These are phyloP conservation scores for Platanthera guangdongensis DNA, from an alignment of 106 monocot species.

Conservation along the genomic window DNA sequence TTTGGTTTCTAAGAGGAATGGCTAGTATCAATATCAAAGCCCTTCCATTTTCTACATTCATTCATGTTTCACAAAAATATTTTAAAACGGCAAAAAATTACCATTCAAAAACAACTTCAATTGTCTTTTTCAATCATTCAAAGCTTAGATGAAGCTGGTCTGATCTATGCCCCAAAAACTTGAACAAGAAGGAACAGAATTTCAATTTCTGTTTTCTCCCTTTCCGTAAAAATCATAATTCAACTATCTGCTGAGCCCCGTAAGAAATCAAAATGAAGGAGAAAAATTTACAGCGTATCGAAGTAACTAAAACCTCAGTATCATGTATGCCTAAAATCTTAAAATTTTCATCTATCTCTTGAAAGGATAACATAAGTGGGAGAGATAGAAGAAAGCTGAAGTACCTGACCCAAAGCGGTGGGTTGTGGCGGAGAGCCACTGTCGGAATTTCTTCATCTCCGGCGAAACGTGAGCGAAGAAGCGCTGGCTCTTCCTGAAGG, in stretches of 20 bases:
- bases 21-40: neutral
- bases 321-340: neutral
- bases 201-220: neutral
- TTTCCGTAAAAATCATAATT: neutral
- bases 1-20: neutral
- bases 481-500: neutral
- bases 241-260: neutral
- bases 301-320: no score
- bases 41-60: neutral
- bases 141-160: neutral
- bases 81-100: neutral
- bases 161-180: neutral
- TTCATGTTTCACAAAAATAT: neutral
- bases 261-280: neutral
- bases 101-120: neutral
- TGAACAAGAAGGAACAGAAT: neutral
- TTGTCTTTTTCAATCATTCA: neutral
- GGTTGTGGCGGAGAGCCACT: neutral
- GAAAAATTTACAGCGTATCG: neutral
- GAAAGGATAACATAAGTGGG: neutral
- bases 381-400: neutral
- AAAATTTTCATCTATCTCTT: neutral
- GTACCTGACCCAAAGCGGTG: neutral
- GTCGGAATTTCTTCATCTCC: constrained; percentile 7
- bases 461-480: neutral